Evolutionary conservation across 169 alveolate species (phyloP).

Genomic region (Besnoitia besnoiti): DNA sequence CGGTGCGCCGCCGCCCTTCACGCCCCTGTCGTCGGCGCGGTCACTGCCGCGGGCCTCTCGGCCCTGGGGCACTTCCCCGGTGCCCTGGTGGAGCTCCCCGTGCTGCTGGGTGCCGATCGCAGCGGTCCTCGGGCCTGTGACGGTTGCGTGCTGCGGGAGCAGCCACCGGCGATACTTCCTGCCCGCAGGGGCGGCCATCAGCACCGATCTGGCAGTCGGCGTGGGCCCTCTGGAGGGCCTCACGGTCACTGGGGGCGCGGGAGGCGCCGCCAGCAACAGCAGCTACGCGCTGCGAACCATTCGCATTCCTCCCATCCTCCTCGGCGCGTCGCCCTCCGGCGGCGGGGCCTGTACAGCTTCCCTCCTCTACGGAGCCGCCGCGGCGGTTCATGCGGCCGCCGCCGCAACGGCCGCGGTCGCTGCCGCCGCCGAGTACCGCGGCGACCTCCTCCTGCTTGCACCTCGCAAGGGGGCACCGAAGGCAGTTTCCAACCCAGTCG

Average conservation of each 20-base stretch:
- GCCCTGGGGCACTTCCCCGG: background rate
- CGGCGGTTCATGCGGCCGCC: constrained; percentile 35
- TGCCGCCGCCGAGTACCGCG: background rate
- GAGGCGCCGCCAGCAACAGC: background rate
- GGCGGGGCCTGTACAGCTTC: background rate
- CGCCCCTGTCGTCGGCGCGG: background rate
- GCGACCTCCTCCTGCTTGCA: background rate
- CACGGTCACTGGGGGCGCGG: background rate
- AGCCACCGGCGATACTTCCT: background rate
- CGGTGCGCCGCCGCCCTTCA: too few species aligned
- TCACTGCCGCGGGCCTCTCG: background rate
- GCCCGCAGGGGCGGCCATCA: background rate
- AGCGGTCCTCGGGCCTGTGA: constrained; percentile 30
- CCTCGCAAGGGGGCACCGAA: too few species aligned
- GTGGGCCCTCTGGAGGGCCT: constrained; percentile 25
- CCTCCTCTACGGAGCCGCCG: constrained; percentile 44
- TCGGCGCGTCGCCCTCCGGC: background rate
- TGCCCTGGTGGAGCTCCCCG: constrained; percentile 40
- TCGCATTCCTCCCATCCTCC: background rate
- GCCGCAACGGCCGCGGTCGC: constrained; percentile 35
- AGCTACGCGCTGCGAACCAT: constrained; percentile 16
- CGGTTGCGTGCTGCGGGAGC: constrained; percentile 21
- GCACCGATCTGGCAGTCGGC: background rate
- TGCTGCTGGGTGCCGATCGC: background rate
- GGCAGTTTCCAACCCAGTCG: too few species aligned